Evolutionary conservation across 2,329 filamentous ascomycete species (phyloP).

Genomic region (Lasiodiplodia citricola): DNA sequence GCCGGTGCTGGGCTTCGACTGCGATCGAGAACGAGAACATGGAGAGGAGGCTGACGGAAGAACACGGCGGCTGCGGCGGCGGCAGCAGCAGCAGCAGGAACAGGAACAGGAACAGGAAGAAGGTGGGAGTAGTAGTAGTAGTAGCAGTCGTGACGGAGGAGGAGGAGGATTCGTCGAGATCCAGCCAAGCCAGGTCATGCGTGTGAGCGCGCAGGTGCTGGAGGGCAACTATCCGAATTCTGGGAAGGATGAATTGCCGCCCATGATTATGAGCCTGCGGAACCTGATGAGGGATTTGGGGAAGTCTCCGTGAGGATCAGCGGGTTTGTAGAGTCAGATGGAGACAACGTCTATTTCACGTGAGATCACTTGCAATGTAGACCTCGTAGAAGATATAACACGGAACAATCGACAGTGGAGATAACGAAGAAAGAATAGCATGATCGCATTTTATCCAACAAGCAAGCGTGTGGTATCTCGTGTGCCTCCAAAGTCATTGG

Average conservation of each 20-base stretch:
- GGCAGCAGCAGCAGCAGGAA: not conserved
- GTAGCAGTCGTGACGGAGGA: too few relatives aligned
- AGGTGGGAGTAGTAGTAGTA: not conserved
- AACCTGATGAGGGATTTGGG: constrained; percentile 32
- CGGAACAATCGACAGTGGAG: too few relatives aligned
- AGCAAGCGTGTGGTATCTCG: constrained; percentile 15
- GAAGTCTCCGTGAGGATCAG: constrained; percentile 18
- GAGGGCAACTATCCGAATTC: constrained; percentile 32
- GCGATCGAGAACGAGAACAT: not conserved
- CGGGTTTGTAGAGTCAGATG: too few relatives aligned
- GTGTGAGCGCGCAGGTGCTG: constrained; percentile 29
- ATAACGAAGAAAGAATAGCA: not conserved
- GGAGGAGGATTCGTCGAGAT: constrained; percentile 23
- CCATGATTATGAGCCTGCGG: constrained; percentile 32
- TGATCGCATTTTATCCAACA: constrained; percentile 7
- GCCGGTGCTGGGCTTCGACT: not conserved
- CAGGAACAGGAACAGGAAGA: not conserved
- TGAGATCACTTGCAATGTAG: too few relatives aligned
- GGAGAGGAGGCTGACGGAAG: not conserved
- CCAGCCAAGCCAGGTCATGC: constrained; percentile 30
- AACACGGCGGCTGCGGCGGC: too few relatives aligned
- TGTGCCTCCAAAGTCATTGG: not conserved
- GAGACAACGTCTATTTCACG: too few relatives aligned
- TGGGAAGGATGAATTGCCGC: constrained; percentile 29
- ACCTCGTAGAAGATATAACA: too few relatives aligned